A percentile compares a stretch with the other conserved stretches of the same genome.
Evolutionary conservation across 805 yeast genomes (phyloP).

Genomic region (Candida sanyiensis): DNA sequence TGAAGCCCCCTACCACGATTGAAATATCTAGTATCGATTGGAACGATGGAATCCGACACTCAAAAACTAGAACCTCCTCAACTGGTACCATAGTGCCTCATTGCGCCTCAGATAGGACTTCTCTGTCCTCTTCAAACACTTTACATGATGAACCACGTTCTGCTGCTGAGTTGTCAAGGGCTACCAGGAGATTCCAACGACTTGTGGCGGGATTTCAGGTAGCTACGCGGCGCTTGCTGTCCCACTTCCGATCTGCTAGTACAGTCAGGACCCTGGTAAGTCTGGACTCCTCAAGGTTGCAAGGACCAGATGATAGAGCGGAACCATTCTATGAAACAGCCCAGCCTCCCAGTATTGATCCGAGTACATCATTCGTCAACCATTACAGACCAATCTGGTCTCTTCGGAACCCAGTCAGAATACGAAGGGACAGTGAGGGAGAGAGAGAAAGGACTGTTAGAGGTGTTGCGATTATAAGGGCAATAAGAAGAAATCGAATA

Average conservation of each 20-base stretch:
- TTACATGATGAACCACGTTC: background rate
- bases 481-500: background rate
- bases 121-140: no score
- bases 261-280: background rate
- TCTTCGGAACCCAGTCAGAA: conserved; percentile 9
- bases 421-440: conserved; percentile 6
- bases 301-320: background rate
- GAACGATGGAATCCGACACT: no score
- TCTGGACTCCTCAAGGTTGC: background rate
- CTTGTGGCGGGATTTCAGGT: background rate
- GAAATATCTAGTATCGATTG: no score
- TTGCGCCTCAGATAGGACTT: no score
- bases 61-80: no score
- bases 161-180: background rate
- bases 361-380: background rate
- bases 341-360: background rate
- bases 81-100: no score
- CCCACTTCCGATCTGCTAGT: background rate
- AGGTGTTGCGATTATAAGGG: background rate
- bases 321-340: conserved; percentile 9
- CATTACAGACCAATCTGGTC: background rate
- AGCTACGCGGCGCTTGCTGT: conserved; percentile 3
- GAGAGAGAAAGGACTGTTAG: background rate
- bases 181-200: background rate
- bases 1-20: no score